These are phyloP conservation scores for Chalciporus piperatus DNA, from an alignment of 768 basidiomycete species.

Conservation along the genomic window DNA sequence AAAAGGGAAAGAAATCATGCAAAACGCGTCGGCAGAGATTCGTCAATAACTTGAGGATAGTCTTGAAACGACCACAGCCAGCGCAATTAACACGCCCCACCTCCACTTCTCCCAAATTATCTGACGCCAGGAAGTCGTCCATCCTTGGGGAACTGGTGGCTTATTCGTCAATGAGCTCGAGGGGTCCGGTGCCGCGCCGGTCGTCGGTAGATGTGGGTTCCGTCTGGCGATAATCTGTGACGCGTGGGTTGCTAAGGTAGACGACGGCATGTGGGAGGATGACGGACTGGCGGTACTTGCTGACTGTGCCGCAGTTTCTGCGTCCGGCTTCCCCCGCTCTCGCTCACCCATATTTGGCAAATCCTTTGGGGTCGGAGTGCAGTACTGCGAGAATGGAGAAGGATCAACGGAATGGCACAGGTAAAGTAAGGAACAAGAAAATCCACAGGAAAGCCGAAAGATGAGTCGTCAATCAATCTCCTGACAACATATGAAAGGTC, in stretches of 20 bases:
- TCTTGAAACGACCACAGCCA: slow-evolving; percentile 76
- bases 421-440: slow-evolving; percentile 10
- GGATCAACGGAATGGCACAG: slow-evolving; percentile 19
- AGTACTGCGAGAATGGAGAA: slow-evolving; percentile 52
- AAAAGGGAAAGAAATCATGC: slow-evolving; percentile 7
- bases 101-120: slow-evolving; percentile 83
- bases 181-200: slow-evolving; percentile 12
- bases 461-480: slow-evolving; percentile 22
- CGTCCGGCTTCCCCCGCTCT: slow-evolving; percentile 54
- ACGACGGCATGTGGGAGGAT: slow-evolving; percentile 17
- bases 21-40: background rate
- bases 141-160: slow-evolving; percentile 41
- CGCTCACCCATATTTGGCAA: slow-evolving; percentile 93
- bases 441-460: slow-evolving; percentile 16
- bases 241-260: slow-evolving; percentile 21
- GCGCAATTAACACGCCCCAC: slow-evolving; percentile 73
- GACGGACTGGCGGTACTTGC: slow-evolving; percentile 14
- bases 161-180: slow-evolving; percentile 27
- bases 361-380: slow-evolving; percentile 59
- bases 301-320: slow-evolving; percentile 12
- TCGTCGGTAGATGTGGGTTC: slow-evolving; percentile 18
- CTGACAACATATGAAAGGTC: slow-evolving; percentile 17
- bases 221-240: slow-evolving; percentile 21
- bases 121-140: slow-evolving; percentile 61
- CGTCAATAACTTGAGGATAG: slow-evolving; percentile 52